These are phyloP conservation scores for Aureobasidium subglaciale DNA, from an alignment of 2,329 filamentous ascomycete species.

Conservation along the genomic window DNA sequence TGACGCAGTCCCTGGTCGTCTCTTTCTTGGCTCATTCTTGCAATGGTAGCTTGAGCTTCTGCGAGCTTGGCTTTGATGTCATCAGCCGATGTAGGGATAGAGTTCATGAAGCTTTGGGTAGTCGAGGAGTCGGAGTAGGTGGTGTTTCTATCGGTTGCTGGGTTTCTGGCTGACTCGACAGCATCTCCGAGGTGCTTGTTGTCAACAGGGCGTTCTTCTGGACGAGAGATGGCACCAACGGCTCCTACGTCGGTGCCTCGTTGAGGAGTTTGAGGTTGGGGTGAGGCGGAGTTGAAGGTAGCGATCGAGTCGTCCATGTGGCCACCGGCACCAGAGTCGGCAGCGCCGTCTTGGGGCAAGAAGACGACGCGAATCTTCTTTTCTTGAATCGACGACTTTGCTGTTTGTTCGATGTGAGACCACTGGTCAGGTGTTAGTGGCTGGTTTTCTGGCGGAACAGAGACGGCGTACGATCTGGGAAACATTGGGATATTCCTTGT, in stretches of 20 bases:
- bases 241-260: slow-evolving; percentile 24
- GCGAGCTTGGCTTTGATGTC: slow-evolving; percentile 67
- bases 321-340: slow-evolving; percentile 18
- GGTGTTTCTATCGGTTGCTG: slow-evolving; percentile 24
- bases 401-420: slow-evolving; percentile 62
- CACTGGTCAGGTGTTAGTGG: slow-evolving; percentile 50
- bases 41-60: slow-evolving; percentile 67
- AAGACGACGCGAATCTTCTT: slow-evolving; percentile 93
- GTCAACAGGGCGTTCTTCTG: slow-evolving; percentile 32
- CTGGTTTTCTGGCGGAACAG: background rate
- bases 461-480: slow-evolving; percentile 62
- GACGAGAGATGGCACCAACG: slow-evolving; percentile 32
- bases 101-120: slow-evolving; percentile 41
- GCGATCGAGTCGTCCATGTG: slow-evolving; percentile 38
- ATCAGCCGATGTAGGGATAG: slow-evolving; percentile 44
- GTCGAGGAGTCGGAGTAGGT: slow-evolving; percentile 30
- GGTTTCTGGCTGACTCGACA: slow-evolving; percentile 34
- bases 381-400: slow-evolving; percentile 76
- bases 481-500: slow-evolving; percentile 69
- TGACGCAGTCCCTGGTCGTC: slow-evolving; percentile 68
- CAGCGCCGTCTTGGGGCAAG: slow-evolving; percentile 54
- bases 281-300: slow-evolving; percentile 51
- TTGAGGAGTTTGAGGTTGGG: slow-evolving; percentile 43
- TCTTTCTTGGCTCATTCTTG: slow-evolving; percentile 56
- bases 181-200: slow-evolving; percentile 36